phyloP scores from a whole-genome alignment of 257 asterid genomes.

The Asclepias syriaca region DNA sequence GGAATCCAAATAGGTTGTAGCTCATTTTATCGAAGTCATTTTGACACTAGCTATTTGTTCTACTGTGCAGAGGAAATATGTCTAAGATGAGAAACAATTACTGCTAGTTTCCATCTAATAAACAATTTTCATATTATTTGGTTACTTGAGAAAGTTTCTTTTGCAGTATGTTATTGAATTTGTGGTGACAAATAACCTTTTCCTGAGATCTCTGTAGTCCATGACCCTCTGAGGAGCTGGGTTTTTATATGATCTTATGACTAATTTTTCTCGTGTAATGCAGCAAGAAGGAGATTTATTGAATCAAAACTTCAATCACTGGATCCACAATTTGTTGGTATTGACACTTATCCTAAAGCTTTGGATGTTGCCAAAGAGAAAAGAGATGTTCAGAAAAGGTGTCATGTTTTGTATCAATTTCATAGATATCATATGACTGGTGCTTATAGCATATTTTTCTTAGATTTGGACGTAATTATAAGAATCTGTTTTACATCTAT shows the following conservation, averaged over 20 bases:
- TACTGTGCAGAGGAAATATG: neutral
- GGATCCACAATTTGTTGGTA: conserved; percentile 55
- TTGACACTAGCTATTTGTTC: neutral
- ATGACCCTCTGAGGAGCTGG: neutral
- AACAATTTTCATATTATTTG: neutral
- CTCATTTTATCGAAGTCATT: neutral
- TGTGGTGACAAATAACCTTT: neutral
- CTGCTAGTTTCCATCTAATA: neutral
- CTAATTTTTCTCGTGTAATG: conserved; percentile 16
- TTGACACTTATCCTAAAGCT: conserved; percentile 55
- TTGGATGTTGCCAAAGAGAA: conserved; percentile 61
- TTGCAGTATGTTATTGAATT: neutral
- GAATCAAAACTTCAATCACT: conserved; percentile 77
- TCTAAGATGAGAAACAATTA: neutral
- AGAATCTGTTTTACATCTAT: neutral
- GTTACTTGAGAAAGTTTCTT: neutral
- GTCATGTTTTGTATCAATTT: conserved; percentile 1
- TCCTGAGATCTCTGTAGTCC: neutral
- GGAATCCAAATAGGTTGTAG: neutral
- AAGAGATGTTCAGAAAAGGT: conserved; percentile 71
- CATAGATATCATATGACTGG: neutral
- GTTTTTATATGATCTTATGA: neutral
- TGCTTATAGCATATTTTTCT: conserved; percentile 1
- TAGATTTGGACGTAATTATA: neutral
- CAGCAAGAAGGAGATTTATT: conserved; percentile 72